Evolutionary conservation across 2,329 filamentous ascomycete species (phyloP).

Genomic region (Alternaria alternata): DNA sequence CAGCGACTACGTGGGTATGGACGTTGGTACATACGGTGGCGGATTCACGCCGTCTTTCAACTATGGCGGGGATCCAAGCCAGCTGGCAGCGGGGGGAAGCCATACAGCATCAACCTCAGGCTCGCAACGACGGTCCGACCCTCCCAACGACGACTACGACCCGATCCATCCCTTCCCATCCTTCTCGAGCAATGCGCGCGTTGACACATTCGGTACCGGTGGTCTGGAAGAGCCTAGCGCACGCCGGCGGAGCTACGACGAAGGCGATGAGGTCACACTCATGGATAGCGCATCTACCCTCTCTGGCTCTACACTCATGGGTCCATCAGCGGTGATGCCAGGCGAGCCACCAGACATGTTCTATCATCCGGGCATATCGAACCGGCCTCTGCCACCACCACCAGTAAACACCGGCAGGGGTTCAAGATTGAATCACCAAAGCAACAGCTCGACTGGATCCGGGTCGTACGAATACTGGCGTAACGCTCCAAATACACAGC

Average conservation of each 20-base stretch:
- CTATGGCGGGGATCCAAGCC: constrained; percentile 63
- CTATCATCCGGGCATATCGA: constrained; percentile 83
- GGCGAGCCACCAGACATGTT: constrained; percentile 86
- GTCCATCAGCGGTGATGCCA: constrained; percentile 45
- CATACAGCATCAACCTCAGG: constrained; percentile 55
- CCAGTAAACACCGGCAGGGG: constrained; percentile 63
- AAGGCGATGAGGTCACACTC: constrained; percentile 77
- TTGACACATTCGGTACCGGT: constrained; percentile 91
- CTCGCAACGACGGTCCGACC: constrained; percentile 55
- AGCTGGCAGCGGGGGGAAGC: constrained; percentile 51
- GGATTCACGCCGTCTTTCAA: constrained; percentile 70
- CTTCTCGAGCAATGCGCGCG: constrained; percentile 69
- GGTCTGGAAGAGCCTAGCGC: constrained; percentile 78
- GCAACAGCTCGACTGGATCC: constrained; percentile 40
- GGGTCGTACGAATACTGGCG: constrained; percentile 59
- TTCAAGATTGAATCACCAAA: constrained; percentile 51
- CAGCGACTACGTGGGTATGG: constrained; percentile 74
- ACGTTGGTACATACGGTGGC: constrained; percentile 77
- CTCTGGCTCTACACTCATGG: constrained; percentile 36
- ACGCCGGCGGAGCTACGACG: constrained; percentile 85
- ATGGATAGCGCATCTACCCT: constrained; percentile 47
- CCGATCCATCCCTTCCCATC: constrained; percentile 66
- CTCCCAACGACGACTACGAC: constrained; percentile 54
- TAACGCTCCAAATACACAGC: constrained; percentile 40
- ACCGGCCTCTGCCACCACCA: constrained; percentile 69